Evolutionary conservation across 352 stramenopile species (phyloP).

Genomic region (Phytophthora chlamydospora): DNA sequence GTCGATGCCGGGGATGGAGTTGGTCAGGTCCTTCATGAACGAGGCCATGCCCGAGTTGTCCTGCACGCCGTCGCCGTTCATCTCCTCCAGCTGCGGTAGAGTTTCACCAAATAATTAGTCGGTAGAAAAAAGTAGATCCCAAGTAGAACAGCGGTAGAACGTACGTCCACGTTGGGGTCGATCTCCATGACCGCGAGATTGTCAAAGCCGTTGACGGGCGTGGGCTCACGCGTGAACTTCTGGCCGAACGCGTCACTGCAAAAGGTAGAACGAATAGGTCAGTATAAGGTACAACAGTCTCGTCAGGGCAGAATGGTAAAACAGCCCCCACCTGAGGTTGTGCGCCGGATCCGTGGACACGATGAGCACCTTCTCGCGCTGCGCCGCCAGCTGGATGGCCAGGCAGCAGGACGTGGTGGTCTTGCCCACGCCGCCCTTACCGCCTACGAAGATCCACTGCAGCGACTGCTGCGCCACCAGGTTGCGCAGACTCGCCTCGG

Average conservation of each 20-base stretch:
- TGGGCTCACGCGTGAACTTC: conserved; percentile 98
- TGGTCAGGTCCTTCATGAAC: conserved; percentile 97
- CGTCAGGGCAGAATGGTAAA: background rate
- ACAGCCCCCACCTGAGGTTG: conserved; percentile 90
- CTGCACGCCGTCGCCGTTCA: conserved; percentile 80
- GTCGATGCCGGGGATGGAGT: conserved; percentile 98
- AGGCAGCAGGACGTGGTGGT: conserved; percentile 99
- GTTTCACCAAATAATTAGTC: conserved; percentile 1
- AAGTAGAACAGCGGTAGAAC: conserved; percentile 3
- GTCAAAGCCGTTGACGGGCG: conserved; percentile 96
- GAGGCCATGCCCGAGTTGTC: conserved; percentile 91
- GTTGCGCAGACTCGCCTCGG: conserved; percentile 91
- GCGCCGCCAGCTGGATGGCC: conserved; percentile 91
- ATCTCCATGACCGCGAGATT: conserved; percentile 99
- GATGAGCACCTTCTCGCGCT: conserved; percentile 96
- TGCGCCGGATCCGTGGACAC: conserved; percentile 99
- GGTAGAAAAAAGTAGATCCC: conserved; percentile 4
- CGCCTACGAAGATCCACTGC: conserved; percentile 96
- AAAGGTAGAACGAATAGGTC: background rate
- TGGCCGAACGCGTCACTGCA: conserved; percentile 98
- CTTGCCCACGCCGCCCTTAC: conserved; percentile 96
- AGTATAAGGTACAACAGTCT: background rate
- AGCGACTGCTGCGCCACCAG: conserved; percentile 89
- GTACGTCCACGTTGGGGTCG: conserved; percentile 91
- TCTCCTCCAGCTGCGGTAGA: conserved; percentile 73